phyloP scores from a whole-genome alignment of 1,284 basidiomycete species.

The Somion occarium region DNA sequence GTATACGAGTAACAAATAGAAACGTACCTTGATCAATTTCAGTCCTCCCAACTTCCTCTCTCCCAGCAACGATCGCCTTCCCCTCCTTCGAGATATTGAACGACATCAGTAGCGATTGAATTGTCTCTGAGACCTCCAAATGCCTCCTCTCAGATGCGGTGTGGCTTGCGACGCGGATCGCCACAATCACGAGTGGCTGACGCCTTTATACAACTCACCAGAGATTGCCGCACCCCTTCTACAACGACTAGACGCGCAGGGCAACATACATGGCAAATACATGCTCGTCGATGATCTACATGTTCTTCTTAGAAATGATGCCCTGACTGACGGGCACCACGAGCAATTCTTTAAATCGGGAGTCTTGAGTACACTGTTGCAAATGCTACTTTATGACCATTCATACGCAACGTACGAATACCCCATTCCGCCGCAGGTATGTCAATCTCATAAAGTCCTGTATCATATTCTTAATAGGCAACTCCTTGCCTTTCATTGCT shows the following conservation, averaged over 20 bases:
- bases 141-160: no score
- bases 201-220: background rate
- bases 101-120: no score
- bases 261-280: background rate
- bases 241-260: background rate
- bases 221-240: background rate
- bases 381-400: background rate
- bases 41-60: conserved; percentile 64
- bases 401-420: background rate
- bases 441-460: background rate
- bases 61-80: conserved; percentile 65
- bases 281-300: background rate
- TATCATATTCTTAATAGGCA: no score
- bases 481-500: background rate
- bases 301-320: background rate
- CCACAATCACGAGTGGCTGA: background rate
- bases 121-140: no score
- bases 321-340: background rate
- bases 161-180: no score
- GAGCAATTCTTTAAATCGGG: background rate
- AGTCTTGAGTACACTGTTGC: background rate
- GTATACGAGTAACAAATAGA: no score
- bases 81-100: conserved; percentile 70
- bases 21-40: conserved; percentile 26
- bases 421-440: background rate